Evolutionary conservation across 495 filamentous ascomycete genomes (phyloP).

Genomic region (Aspergillus incahuasiensis): DNA sequence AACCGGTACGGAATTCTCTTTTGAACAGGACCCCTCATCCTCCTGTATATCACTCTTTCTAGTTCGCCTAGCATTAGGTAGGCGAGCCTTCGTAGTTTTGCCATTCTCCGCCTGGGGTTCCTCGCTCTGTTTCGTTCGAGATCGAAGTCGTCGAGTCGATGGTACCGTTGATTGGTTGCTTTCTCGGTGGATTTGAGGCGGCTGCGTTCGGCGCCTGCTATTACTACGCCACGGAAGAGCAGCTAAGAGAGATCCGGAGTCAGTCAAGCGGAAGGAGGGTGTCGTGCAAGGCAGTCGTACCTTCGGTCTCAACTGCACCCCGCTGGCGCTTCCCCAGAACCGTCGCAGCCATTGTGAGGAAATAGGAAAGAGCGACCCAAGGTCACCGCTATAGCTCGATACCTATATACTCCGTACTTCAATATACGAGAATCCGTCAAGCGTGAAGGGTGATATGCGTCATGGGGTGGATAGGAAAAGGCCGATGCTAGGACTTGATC

Average conservation of each 20-base stretch:
- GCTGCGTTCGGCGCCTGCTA: slow-evolving; percentile 59
- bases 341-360: slow-evolving; percentile 54
- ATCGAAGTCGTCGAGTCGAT: slow-evolving; percentile 33
- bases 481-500: not conserved
- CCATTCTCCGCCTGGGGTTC: slow-evolving; percentile 29
- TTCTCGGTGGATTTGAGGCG: slow-evolving; percentile 30
- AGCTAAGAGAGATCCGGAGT: slow-evolving; percentile 26
- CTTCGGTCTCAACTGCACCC: slow-evolving; percentile 42
- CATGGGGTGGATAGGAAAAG: not conserved
- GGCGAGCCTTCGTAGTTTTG: slow-evolving; percentile 15
- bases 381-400: not conserved
- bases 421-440: not conserved
- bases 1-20: slow-evolving; percentile 18
- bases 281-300: slow-evolving; percentile 37
- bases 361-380: slow-evolving; percentile 18
- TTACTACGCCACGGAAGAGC: slow-evolving; percentile 44
- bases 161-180: slow-evolving; percentile 11
- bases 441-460: not conserved
- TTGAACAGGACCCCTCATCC: slow-evolving; percentile 26
- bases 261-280: slow-evolving; percentile 3
- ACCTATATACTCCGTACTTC: not conserved
- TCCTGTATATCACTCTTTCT: slow-evolving; percentile 28
- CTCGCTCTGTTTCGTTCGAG: slow-evolving; percentile 22
- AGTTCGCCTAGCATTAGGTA: slow-evolving; percentile 18
- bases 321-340: slow-evolving; percentile 73